Base-by-base conservation (phyloP, 2,329 filamentous ascomycete genomes). In the Aspergillus fischeri region DNA sequence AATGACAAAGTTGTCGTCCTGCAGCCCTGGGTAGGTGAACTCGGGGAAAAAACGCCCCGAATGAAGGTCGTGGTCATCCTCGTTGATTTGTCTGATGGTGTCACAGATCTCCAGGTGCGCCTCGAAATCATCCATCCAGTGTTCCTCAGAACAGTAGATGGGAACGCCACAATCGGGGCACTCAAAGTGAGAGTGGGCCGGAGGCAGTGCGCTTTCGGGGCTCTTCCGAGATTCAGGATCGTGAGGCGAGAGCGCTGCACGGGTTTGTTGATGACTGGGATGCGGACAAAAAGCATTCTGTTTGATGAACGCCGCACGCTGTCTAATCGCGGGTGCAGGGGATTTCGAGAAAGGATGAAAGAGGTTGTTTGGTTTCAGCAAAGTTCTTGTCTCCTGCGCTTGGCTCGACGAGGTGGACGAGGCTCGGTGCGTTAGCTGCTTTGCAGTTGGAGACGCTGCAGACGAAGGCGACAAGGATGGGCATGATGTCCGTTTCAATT, bases 41-140 rank as follows among this genome's bases (percentile, higher is more conserved):
- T 99, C 95, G 14, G 90, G 88, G 75, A 99, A 99, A 74, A 91
- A 89, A 28, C 94, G 85, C 3, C 94, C 94, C 20, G 91, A 96
- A 52, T 89, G 83, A 64, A 99, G 77, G 73, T 99, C 94, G 70
- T 99, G 95, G 66, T 99, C 94, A 70, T 99, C 94, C 77, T 99
- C 94, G 66, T 99, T 99, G 76, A 96, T 93, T 76, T 97, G 89
- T 63, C 89, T 83, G 56, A 99, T 78, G 0, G 90, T 90, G 68
- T 99, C 93, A 74, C 94, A 99, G 38, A 99, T 87, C 70, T 97
- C 85, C 59, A 99, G 75, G 74, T 99, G 94, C 20, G 87, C 83
- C 75, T 97, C 93, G 70, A 96, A 99, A 73, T 97, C 91, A 66
- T 95, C 91, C 71, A 90, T 91, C 90, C 93, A 97, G 73, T 99